Conservation (phyloP, 495 filamentous ascomycete species). For the Podospora fimiseda region DNA sequence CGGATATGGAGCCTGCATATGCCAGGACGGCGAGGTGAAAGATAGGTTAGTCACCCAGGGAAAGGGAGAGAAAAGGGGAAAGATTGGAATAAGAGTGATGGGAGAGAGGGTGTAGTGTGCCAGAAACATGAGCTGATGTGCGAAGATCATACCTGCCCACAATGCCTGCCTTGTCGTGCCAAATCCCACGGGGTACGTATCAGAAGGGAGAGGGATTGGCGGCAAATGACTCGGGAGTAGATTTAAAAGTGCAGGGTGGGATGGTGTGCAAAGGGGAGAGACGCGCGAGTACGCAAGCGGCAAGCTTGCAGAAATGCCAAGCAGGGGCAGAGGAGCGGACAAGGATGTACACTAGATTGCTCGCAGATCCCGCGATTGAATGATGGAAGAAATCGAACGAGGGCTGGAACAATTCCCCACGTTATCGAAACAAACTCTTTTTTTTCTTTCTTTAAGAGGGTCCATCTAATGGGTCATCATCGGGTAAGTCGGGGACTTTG, state of each 20-base stretch:
- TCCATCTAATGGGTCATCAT: too few species aligned
- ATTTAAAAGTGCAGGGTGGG: background rate
- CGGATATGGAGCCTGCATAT: slow-evolving; percentile 39
- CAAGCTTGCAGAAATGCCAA: slow-evolving; percentile 8
- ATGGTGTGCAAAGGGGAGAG: slow-evolving; percentile 6
- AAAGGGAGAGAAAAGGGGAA: slow-evolving; percentile 21
- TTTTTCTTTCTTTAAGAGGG: background rate
- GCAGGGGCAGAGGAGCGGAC: too few species aligned
- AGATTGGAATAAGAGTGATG: slow-evolving; percentile 33
- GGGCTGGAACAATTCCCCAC: slow-evolving; percentile 3
- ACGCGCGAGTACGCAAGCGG: background rate
- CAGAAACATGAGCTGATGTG: slow-evolving; percentile 39
- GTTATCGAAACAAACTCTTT: slow-evolving; percentile 9
- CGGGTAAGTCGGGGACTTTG: background rate
- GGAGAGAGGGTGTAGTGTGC: slow-evolving; percentile 35
- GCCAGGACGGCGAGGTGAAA: slow-evolving; percentile 31
- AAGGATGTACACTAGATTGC: background rate
- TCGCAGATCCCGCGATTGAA: background rate
- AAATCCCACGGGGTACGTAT: too few species aligned
- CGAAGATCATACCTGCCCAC: slow-evolving; percentile 48
- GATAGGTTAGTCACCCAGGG: slow-evolving; percentile 39
- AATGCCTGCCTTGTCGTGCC: slow-evolving; percentile 43
- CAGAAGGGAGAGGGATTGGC: slow-evolving; percentile 3
- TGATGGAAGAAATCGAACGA: slow-evolving; percentile 7
- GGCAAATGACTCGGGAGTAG: slow-evolving; percentile 15